Evolutionary conservation across 345 rosid species (phyloP), one percentile per base, ranked within the genome.

Genomic region (Rhodamnia rubescens): DNA sequence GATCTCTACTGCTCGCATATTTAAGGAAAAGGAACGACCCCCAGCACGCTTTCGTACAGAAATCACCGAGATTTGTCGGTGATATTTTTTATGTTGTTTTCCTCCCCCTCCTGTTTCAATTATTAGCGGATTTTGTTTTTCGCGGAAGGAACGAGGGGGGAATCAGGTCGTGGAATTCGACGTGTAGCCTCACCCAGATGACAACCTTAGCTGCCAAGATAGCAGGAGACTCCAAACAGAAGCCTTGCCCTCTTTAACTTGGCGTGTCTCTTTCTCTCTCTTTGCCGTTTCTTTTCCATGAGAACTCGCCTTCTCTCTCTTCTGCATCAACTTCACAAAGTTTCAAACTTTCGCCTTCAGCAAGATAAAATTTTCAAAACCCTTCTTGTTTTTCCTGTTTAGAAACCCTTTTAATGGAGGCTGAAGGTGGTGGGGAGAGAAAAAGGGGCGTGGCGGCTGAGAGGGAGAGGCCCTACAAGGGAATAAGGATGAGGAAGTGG

Each of bases 401-500:
- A 36, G 80, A 42, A 18, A 47, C 47, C 27, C 56, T 0, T 40
- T 29, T 75, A 22, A 47, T 74, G 53, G 83, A 56, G 49, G 74
- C 44, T 8, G 69, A 51, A 20, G 82, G 87, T 49, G 84, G 21
- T 13, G 84, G 47, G 55, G 61, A 52, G 57, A 90, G 89, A 87
- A 83, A 85, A 89, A 88, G 84, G 82, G 82, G 61, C 53, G 75
- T 83, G 84, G 87, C 55, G 74, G 69, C 27, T 52, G 88, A 81
- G 32, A 85, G 89, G 40, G 96, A 92, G 83, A 90, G 94, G 86
- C 92, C 90, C 5, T 97, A 92, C 89, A 97, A 97, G 87, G 99
- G 99, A 81, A 97, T 97, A 87, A 93, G 99, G 96, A 97, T 97
- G 99, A 92, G 99, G 89, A 97, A 97, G 94, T 97, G 99, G 99